phyloP scores from a whole-genome alignment of 1,284 basidiomycete genomes.

The Trametes pubescens region DNA sequence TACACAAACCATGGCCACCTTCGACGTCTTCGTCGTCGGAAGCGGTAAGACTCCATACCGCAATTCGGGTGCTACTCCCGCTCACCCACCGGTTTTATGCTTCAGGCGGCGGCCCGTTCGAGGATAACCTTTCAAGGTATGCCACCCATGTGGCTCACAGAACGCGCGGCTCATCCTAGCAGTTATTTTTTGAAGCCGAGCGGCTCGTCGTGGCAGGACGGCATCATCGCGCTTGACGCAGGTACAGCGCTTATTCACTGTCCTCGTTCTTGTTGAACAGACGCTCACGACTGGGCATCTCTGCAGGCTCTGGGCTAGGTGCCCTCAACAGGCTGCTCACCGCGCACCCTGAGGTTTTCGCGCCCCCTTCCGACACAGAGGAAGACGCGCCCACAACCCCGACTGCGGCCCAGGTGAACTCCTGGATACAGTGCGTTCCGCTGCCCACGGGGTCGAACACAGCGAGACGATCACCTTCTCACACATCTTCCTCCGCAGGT shows the following conservation, averaged over 20 bases:
- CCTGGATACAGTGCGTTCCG: constrained; percentile 59
- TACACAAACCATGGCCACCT: constrained; percentile 49
- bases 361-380: constrained; percentile 33
- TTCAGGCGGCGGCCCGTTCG: constrained; percentile 72
- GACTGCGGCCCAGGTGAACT: constrained; percentile 64
- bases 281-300: background rate
- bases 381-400: constrained; percentile 30
- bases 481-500: constrained; percentile 48
- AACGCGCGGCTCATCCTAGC: constrained; percentile 18
- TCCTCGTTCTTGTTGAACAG: background rate
- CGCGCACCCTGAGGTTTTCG: constrained; percentile 60
- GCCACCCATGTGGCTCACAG: constrained; percentile 32
- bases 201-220: constrained; percentile 67
- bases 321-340: constrained; percentile 64
- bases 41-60: constrained; percentile 48
- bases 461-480: background rate
- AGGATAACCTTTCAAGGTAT: constrained; percentile 78
- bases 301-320: constrained; percentile 74
- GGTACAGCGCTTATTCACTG: constrained; percentile 47
- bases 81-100: background rate
- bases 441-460: background rate
- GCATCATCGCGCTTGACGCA: constrained; percentile 77
- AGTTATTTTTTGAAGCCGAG: constrained; percentile 78
- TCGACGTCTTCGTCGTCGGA: constrained; percentile 78
- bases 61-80: background rate